Percentiles rank a stretch among this genome's conserved stretches.
Evolutionary conservation across 139 green algal species (phyloP).

Genomic region (Chlorella sp.): DNA sequence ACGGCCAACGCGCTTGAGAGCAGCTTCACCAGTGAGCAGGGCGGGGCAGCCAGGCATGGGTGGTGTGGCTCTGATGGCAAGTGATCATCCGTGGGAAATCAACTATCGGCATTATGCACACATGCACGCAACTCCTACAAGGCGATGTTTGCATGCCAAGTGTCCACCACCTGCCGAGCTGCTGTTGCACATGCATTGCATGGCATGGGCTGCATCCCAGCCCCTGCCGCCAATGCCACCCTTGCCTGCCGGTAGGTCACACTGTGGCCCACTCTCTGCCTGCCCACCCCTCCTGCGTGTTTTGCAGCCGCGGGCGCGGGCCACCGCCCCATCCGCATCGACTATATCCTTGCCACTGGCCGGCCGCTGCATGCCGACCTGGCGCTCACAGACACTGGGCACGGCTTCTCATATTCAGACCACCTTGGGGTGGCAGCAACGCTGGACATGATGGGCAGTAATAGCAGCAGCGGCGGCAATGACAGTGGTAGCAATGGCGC

Average conservation of each 20-base stretch:
- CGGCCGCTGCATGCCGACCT: constrained; percentile 6
- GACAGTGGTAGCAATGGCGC: background rate
- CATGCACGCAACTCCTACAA: no score
- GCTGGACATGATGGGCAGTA: background rate
- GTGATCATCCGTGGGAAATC: no score
- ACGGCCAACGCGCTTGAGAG: constrained; percentile 55
- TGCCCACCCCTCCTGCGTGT: background rate
- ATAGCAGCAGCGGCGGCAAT: background rate
- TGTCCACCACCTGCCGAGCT: background rate
- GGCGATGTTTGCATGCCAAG: no score
- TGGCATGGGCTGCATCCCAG: background rate
- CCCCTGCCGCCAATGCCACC: background rate
- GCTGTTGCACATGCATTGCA: background rate
- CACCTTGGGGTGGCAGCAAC: constrained; percentile 50
- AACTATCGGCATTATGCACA: no score
- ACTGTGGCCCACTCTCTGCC: background rate
- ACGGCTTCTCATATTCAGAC: constrained; percentile 42
- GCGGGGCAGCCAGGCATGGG: no score
- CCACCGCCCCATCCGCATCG: constrained; percentile 53
- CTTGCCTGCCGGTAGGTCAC: background rate
- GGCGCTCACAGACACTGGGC: constrained; percentile 18
- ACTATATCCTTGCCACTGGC: constrained; percentile 47
- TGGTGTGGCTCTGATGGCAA: no score
- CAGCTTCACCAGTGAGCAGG: constrained; percentile 43
- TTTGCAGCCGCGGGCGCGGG: constrained; percentile 19